Evolutionary conservation across 768 basidiomycete species (phyloP), one percentile per base, ranked within the genome.

Genomic region (Zangia roseola): DNA sequence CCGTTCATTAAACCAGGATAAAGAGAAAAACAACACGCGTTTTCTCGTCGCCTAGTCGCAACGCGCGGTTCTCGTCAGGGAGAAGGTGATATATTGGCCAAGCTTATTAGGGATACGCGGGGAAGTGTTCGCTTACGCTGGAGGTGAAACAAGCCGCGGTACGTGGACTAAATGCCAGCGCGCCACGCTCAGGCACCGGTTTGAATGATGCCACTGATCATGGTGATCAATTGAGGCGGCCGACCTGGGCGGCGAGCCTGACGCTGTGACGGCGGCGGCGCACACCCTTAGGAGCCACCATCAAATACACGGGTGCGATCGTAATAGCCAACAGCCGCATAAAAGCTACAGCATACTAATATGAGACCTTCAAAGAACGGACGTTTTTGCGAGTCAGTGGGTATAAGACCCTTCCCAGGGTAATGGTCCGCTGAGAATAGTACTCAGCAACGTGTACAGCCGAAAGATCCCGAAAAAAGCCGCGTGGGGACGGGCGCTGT

Each of bases 111-210:
- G 10, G 31, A 31, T 31, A 31, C 31, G 31, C 31, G 31, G 14
- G 14, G 8, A 31, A 2, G 14, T 16, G 14, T 6, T 31, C 16
- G 14, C 28, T 28, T 28, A 28, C 28, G 28, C 28, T 28, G 28
- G 12, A 28, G 35, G 36, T 45, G 44, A 45, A 38, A 45, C 44
- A 26, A 28, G 31, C 13, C 31, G 16, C 6, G 16, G 31, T 31
- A 10, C 4, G 24, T 17, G 16, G 3, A 10, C 13, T 20, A 16
- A 10, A 26, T 23, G 40, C 24, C n/a, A 31, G 34, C n/a, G 41
- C 47, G 47, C 41, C 41, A 37, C 41, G 36, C 14, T 10, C 41
- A 49, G 48, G 48, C 17, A 49, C 48, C 9, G 23, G 16, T n/a
- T 3, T 20, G n/a, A n/a, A n/a, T n/a, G n/a, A n/a, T n/a, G n/a